Conservation (phyloP, 129 eudicot genomes). For the Escallonia rubra region DNA sequence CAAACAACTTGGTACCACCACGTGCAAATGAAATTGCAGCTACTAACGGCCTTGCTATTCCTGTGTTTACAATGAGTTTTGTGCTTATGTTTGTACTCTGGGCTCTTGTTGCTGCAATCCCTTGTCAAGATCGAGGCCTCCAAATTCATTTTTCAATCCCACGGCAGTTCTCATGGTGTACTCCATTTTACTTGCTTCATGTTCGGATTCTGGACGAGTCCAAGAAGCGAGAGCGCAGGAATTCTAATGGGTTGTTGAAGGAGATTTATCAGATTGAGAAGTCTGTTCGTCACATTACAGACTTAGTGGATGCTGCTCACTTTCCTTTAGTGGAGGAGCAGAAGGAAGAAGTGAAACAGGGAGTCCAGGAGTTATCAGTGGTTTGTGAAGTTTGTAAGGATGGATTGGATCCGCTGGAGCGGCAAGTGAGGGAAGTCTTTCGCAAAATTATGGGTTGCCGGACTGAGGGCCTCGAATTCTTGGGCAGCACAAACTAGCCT, state of each 20-base stretch:
- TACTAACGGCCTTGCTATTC: constrained; percentile 44
- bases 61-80: constrained; percentile 68
- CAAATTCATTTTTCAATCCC: constrained; percentile 61
- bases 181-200: constrained; percentile 48
- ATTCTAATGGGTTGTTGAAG: constrained; percentile 54
- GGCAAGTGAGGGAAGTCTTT: constrained; percentile 58
- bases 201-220: constrained; percentile 59
- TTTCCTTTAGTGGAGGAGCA: constrained; percentile 64
- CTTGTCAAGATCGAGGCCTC: constrained; percentile 80
- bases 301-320: constrained; percentile 65
- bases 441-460: constrained; percentile 67
- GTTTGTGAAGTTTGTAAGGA: constrained; percentile 46
- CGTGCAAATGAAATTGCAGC: constrained; percentile 44
- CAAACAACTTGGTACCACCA: constrained; percentile 50
- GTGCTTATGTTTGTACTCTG: constrained; percentile 67
- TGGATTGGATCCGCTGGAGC: constrained; percentile 61
- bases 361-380: constrained; percentile 37
- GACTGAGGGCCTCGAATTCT: constrained; percentile 52
- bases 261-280: constrained; percentile 69
- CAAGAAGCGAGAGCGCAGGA: constrained; percentile 55
- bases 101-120: constrained; percentile 83
- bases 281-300: constrained; percentile 46
- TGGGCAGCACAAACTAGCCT: constrained; percentile 30
- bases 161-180: constrained; percentile 56
- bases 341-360: constrained; percentile 56